phyloP scores from a whole-genome alignment of 495 filamentous ascomycete genomes.

The Astrothelium subdiscretum region DNA sequence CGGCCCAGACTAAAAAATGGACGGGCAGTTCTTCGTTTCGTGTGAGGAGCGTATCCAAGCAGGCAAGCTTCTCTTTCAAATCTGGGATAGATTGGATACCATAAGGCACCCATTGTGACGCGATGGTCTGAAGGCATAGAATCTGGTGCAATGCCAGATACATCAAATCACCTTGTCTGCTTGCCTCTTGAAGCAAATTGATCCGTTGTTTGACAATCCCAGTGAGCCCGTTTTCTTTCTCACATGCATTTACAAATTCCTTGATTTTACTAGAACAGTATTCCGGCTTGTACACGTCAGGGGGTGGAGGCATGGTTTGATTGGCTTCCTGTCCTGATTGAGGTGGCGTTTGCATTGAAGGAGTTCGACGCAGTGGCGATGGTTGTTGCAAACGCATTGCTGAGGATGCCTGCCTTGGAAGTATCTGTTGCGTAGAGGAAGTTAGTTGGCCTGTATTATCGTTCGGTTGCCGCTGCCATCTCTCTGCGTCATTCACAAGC shows the following conservation, averaged over 20 bases:
- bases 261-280: neutral
- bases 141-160: slow-evolving; percentile 19
- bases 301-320: neutral
- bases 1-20: slow-evolving; percentile 13
- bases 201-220: neutral
- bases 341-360: neutral
- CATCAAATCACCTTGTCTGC: slow-evolving; percentile 7
- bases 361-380: neutral
- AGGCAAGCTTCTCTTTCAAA: neutral
- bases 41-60: slow-evolving; percentile 9
- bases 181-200: slow-evolving; percentile 11
- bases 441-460: neutral
- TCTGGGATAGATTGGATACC: slow-evolving; percentile 6
- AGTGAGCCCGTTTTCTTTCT: neutral
- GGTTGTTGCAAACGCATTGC: neutral
- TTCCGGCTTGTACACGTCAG: neutral
- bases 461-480: neutral
- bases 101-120: neutral
- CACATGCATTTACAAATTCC: neutral
- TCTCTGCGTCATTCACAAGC: neutral
- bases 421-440: neutral
- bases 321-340: neutral
- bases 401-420: neutral
- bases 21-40: slow-evolving; percentile 9
- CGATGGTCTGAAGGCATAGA: slow-evolving; percentile 1